Base-by-base conservation (phyloP, 306 rosid species). In the Lathyrus sativus region DNA sequence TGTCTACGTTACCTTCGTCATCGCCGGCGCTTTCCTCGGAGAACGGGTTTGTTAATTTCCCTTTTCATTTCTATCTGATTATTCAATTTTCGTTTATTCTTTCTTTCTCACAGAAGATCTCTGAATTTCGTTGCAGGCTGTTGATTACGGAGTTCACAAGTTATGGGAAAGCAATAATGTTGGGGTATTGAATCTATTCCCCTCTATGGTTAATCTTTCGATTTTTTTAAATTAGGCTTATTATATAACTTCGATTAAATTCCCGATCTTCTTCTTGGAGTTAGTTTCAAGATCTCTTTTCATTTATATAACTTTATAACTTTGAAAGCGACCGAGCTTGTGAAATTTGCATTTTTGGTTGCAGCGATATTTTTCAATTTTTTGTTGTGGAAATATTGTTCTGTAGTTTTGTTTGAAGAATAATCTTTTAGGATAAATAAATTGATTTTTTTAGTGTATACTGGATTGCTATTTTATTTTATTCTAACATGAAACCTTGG, bases 121-220 rank as follows among this genome's bases (percentile, higher is more conserved):
- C 6, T 14, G 10, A 49, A 68, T 6, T 43, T 73, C 31, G 51
- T 58, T 89, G 74, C 89, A 92, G 98, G 99, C 87, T 65, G 96
- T 93, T 57, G 99, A 93, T 90, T 90, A 90, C 68, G 99, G 99
- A 55, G 92, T 93, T 76, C 91, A 88, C 71, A 88, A 83, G 84
- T 71, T 93, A 17, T 93, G 99, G 99, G 99, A 90, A 80, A 2
- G 33, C 81, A 93, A 93, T 72, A 93, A 93, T 65, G 84, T 93
- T 68, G 99, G 99, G 97, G 99, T 93, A 87, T 28, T 63, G 15
- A 2, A 17, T 41, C 66, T 67, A 29, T 77, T 45, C 8, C 9
- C 11, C 68, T 70, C 38, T 31, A 18, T 64, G 51, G 12, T 57
- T 73, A 35, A 72, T 72, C 58, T 62, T 11, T 46, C 28, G 43